Base-by-base conservation (phyloP, 768 basidiomycete species). In the Boletus edulis region DNA sequence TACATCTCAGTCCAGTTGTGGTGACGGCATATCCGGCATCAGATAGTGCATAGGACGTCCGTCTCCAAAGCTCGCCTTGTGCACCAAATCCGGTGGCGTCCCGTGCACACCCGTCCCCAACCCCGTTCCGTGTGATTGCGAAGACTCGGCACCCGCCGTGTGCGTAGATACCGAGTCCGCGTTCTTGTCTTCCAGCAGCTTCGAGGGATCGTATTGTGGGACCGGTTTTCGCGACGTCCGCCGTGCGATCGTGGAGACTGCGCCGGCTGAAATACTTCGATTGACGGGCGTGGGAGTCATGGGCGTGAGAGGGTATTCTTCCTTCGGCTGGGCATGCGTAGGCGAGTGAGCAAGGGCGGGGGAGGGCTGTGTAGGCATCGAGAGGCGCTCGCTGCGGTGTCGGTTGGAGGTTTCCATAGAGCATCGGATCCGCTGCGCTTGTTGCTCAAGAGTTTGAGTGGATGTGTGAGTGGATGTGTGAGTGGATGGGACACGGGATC, bases 21-120 rank as follows among this genome's bases (percentile, higher is more conserved):
- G 67, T 18, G 63, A 67, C 17, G 82, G 83, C 76, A 83, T 75
- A 61, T 84, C 83, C 10, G 83, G 83, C 40, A 84, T 83, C 54
- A 84, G 64, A 72, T 81, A 83, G 65, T 84, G 83, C 55, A 84
- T 58, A 24, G 75, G 74, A 42, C 75, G 69, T 24, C 74, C 74
- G 34, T 73, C 73, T 48, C 76, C 80, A 65, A 81, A 73, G 65
- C 76, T 78, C 39, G 68, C 67, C 65, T 79, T 79, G 60, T 73
- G 79, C 31, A 45, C 54, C 56, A 77, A 67, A 60, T 48, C 66
- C 49, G 53, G 50, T 56, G 61, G 41, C 18, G 46, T 45, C 51
- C 49, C 57, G 51, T 46, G 38, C 11, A 27, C 8, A 13, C 54
- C 62, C 39, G 57, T 15, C 4, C 51, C 55, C 40, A 24, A 37